Conservation (phyloP, 805 yeast species). For the Metschnikowia similis region DNA sequence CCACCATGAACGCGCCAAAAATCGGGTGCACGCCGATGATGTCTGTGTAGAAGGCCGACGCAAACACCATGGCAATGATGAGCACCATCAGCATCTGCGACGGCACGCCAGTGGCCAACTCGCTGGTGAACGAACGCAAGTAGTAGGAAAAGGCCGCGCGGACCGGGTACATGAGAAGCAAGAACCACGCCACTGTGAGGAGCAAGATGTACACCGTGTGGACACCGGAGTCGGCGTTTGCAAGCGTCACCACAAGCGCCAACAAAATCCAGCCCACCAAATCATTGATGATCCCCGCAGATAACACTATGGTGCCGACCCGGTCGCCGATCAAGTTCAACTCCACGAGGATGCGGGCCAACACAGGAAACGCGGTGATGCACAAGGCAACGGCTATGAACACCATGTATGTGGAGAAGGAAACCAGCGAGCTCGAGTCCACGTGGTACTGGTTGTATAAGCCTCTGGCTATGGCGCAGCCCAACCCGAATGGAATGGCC, state of each 20-base stretch:
- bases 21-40: slow-evolving; percentile 84
- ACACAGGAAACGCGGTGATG: slow-evolving; percentile 81
- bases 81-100: slow-evolving; percentile 56
- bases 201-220: slow-evolving; percentile 66
- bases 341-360: slow-evolving; percentile 75
- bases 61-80: slow-evolving; percentile 52
- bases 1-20: slow-evolving; percentile 79
- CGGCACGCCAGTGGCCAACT: slow-evolving; percentile 56
- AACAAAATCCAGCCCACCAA: slow-evolving; percentile 77
- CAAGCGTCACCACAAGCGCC: slow-evolving; percentile 72
- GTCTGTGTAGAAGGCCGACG: slow-evolving; percentile 74
- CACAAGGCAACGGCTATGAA: slow-evolving; percentile 81
- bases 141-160: slow-evolving; percentile 44
- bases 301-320: slow-evolving; percentile 67
- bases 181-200: slow-evolving; percentile 65
- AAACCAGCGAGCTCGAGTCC: slow-evolving; percentile 29
- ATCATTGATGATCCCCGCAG: slow-evolving; percentile 81
- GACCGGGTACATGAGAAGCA: slow-evolving; percentile 56
- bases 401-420: slow-evolving; percentile 72
- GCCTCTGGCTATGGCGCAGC: slow-evolving; percentile 68
- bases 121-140: slow-evolving; percentile 46
- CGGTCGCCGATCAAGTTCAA: slow-evolving; percentile 64
- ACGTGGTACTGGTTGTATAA: slow-evolving; percentile 53
- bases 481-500: slow-evolving; percentile 77
- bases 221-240: slow-evolving; percentile 66